Evolutionary conservation across 805 yeast genomes (phyloP).

Genomic region (Metschnikowia koreensis): DNA sequence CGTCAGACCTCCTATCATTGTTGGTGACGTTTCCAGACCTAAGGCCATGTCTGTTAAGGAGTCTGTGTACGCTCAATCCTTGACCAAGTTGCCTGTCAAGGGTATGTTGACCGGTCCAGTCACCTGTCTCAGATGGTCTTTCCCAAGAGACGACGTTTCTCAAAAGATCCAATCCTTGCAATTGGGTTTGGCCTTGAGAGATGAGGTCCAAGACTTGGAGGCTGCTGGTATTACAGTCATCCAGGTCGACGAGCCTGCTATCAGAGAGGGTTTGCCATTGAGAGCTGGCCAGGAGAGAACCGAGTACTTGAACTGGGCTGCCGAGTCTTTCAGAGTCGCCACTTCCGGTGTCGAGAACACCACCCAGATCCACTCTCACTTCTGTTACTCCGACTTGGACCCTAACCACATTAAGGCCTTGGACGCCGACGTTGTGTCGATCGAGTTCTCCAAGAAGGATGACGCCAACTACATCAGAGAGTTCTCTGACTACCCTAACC

Average conservation of each 20-base stretch:
- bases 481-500: conserved; percentile 98
- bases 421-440: conserved; percentile 99
- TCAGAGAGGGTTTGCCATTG: conserved; percentile 99
- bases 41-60: conserved; percentile 98
- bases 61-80: conserved; percentile 97
- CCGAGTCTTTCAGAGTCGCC: conserved; percentile 98
- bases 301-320: conserved; percentile 97
- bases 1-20: conserved; percentile 99
- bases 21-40: conserved; percentile 99
- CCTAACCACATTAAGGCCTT: conserved; percentile 99
- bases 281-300: conserved; percentile 97
- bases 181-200: conserved; percentile 96
- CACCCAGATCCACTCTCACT: conserved; percentile 99
- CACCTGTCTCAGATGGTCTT: conserved; percentile 99
- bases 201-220: conserved; percentile 97
- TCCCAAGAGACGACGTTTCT: conserved; percentile 98
- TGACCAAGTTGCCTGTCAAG: conserved; percentile 94
- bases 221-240: conserved; percentile 96
- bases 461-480: conserved; percentile 97
- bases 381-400: conserved; percentile 99
- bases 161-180: conserved; percentile 93
- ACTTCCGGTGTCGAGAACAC: conserved; percentile 94
- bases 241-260: conserved; percentile 99
- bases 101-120: conserved; percentile 99
- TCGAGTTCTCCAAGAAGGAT: conserved; percentile 99